Conservation (phyloP, 768 basidiomycete species). For the Pisolithus albus region DNA sequence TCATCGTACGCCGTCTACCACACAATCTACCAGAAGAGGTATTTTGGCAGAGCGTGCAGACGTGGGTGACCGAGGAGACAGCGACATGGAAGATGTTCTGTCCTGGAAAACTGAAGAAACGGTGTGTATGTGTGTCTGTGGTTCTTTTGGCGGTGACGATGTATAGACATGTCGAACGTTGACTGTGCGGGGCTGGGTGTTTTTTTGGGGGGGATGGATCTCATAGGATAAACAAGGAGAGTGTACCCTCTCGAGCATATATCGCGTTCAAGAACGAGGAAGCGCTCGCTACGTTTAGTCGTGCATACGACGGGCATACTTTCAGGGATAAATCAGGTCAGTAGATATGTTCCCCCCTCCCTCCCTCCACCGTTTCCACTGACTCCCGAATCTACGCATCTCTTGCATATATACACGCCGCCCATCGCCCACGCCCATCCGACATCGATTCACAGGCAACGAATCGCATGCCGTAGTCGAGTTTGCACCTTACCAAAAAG, state of each 20-base stretch:
- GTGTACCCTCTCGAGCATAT: conserved; percentile 82
- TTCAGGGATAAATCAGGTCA: conserved; percentile 89
- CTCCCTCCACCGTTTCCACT: too few relatives aligned
- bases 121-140: conserved; percentile 35
- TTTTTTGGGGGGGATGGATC: background rate
- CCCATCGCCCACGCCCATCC: background rate
- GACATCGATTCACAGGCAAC: conserved; percentile 50
- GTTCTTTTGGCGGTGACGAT: too few relatives aligned
- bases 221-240: conserved; percentile 73
- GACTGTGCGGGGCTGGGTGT: background rate
- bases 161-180: background rate
- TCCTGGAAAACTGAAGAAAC: conserved; percentile 63
- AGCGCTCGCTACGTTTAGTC: conserved; percentile 63
- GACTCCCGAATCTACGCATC: too few relatives aligned
- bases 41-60: conserved; percentile 87
- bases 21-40: conserved; percentile 87
- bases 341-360: conserved; percentile 13
- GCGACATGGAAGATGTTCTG: conserved; percentile 59
- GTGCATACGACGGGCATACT: conserved; percentile 84
- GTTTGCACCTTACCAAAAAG: conserved; percentile 88
- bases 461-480: conserved; percentile 88
- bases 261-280: conserved; percentile 81
- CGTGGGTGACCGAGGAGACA: conserved; percentile 77
- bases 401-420: too few relatives aligned
- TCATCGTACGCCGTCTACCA: conserved; percentile 80